phyloP scores from a whole-genome alignment of 2,329 filamentous ascomycete species.

The Eurotiales sp. region DNA sequence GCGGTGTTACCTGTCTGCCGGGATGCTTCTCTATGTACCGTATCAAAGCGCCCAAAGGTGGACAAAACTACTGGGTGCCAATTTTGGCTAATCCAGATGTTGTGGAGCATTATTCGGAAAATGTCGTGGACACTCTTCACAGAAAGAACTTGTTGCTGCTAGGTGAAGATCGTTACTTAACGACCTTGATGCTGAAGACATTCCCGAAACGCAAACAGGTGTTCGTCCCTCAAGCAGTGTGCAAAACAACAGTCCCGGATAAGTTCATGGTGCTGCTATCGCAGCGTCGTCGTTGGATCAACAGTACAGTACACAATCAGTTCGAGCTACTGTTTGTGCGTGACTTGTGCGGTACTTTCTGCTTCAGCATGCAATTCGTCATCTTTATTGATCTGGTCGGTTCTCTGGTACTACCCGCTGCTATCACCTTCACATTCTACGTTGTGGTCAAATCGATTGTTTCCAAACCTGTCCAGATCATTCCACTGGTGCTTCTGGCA shows the following conservation, averaged over 20 bases:
- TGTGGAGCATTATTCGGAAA: slow-evolving; percentile 98
- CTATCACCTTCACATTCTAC: slow-evolving; percentile 96
- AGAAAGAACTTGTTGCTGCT: slow-evolving; percentile 93
- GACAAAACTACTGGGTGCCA: slow-evolving; percentile 98
- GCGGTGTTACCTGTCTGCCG: slow-evolving; percentile 96
- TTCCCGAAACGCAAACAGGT: slow-evolving; percentile 99
- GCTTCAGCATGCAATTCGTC: slow-evolving; percentile 99
- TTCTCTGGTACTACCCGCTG: slow-evolving; percentile 89
- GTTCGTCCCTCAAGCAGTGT: slow-evolving; percentile 96
- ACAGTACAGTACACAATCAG: slow-evolving; percentile 96
- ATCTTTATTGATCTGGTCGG: slow-evolving; percentile 93
- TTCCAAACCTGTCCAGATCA: slow-evolving; percentile 71
- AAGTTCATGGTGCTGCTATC: slow-evolving; percentile 88
- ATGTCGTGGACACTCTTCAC: slow-evolving; percentile 96
- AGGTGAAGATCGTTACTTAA: slow-evolving; percentile 91
- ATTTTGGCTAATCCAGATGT: slow-evolving; percentile 98
- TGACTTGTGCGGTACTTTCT: slow-evolving; percentile 97
- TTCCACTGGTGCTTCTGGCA: slow-evolving; percentile 82
- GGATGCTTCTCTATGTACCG: slow-evolving; percentile 99
- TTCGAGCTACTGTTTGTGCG: slow-evolving; percentile 96
- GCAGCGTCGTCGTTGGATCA: slow-evolving; percentile 96
- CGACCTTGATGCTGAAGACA: slow-evolving; percentile 95
- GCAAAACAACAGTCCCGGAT: slow-evolving; percentile 96
- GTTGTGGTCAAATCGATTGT: slow-evolving; percentile 86
- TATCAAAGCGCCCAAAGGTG: slow-evolving; percentile 97